Evolutionary conservation across 371 early-diverging fungal species (phyloP), one percentile per base, ranked within the genome.

Genomic region (Syncephalis plumigaleata): DNA sequence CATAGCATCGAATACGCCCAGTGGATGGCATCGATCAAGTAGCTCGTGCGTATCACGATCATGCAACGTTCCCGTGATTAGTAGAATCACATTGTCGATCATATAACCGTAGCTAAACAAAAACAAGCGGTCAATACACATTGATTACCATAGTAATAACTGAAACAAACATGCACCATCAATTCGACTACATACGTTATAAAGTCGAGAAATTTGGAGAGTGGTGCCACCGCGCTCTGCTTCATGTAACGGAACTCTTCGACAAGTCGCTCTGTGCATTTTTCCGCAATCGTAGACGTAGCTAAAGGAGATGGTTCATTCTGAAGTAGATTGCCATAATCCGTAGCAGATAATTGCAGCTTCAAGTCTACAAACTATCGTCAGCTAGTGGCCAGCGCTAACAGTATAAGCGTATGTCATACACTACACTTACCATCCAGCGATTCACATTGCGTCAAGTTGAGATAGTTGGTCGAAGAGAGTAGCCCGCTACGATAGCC

Each of bases 41-140:
- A 98, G 65, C 55, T 98, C 96, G 58, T 85, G 81, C n/a, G 89
- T 87, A 69, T 95, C 97, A 54, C 96, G 81, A 63, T 93, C 90
- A 56, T 98, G 97, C 25, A 98, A 71, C 13, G 97, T 96, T 13
- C 97, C 98, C 1, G 95, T 93, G 54, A 98, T 93, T 36, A 98
- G 64, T 52, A 98, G 70, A 48, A 98, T 90, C 45, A 95, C 91
- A 63, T 98, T 98, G 66, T 98, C 98, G 53, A 98, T 98, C 98
- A 96, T 96, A 60, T 96, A 98, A 37, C 79, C 82, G 57, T 94
- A 93, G n/a, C 93, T 90, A 55, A 3, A 42, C n/a, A n/a, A n/a
- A n/a, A n/a, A n/a, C n/a, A n/a, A n/a, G n/a, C n/a, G n/a, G n/a
- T n/a, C n/a, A n/a, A n/a, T n/a, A n/a, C n/a, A n/a, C n/a, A n/a